Base-by-base conservation (phyloP, 2,329 filamentous ascomycete genomes). In the Penicillium psychrosexuale region DNA sequence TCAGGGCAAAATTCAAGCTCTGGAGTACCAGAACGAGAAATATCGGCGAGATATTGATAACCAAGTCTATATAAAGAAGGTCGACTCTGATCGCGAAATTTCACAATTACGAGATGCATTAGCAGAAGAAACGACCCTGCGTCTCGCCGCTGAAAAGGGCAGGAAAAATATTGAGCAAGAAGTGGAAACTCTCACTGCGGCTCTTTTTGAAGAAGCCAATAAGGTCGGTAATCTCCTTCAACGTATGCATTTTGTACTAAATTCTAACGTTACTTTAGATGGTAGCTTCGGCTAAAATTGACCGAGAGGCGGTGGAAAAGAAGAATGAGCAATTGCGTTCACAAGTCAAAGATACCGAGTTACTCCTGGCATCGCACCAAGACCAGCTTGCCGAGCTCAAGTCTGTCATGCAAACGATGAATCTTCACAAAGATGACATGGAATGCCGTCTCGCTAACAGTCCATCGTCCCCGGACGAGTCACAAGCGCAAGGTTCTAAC, bases 141-240 rank as follows among this genome's bases (percentile, higher is more conserved):
- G 87, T n/a, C 72, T 78, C 8, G 82, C 85, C 43, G 83, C 83
- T 11, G 88, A 92, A 67, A 86, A 84, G 70, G 89, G 90, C 53
- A 96, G 94, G 78, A 90, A 88, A 72, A 86, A 86, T 60, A 96
- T 97, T 30, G 94, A 99, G 72, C 86, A 89, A 63, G 94, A 99
- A 73, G 78, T 99, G 43, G 94, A 97, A 75, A 90, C 85, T 49
- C 75, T 99, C 60, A 97, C 94, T 0, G 86, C 91, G 1, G 91
- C 91, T 28, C 81, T 99, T n/a, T 99, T 99, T 60, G 91, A 97
- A 70, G 93, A 99, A 78, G 94, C 94, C 47, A 97, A 99, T 77
- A 92, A 89, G 74, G 84, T 86, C 70, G 56, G 75, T 70, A 12
- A 51, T 51, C 5, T 24, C n/a, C 8, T 33, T 13, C 15, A 8